Evolutionary conservation across 805 yeast species (phyloP).

Genomic region (Ogataea haglerorum): DNA sequence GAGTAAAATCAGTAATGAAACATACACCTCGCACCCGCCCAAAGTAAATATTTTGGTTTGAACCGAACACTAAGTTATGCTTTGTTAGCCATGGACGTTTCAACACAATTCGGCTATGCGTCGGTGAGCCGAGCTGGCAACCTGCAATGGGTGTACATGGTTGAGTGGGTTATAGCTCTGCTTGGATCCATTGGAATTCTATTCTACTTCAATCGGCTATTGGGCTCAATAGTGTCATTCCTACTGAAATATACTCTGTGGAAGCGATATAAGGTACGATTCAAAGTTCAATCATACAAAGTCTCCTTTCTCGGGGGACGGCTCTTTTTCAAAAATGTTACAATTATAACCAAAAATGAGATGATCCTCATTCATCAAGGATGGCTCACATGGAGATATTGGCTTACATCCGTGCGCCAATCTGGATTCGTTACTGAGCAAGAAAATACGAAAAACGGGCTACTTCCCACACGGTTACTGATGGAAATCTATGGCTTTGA

Average conservation of each 20-base stretch:
- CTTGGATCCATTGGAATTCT: slow-evolving; percentile 59
- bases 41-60: slow-evolving; percentile 4
- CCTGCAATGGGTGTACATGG: slow-evolving; percentile 69
- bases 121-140: slow-evolving; percentile 28
- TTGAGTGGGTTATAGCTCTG: slow-evolving; percentile 74
- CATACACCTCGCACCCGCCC: slow-evolving; percentile 2
- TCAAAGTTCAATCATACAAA: slow-evolving; percentile 71
- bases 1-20: not conserved
- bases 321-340: slow-evolving; percentile 69
- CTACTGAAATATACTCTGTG: slow-evolving; percentile 56
- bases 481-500: slow-evolving; percentile 75
- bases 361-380: slow-evolving; percentile 70
- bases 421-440: slow-evolving; percentile 32
- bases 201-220: slow-evolving; percentile 71
- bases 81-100: slow-evolving; percentile 21
- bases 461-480: slow-evolving; percentile 53
- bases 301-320: slow-evolving; percentile 82
- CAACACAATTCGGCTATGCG: slow-evolving; percentile 25
- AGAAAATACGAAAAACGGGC: slow-evolving; percentile 36
- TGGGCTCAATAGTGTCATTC: slow-evolving; percentile 58
- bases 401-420: slow-evolving; percentile 55
- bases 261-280: slow-evolving; percentile 53
- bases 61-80: not conserved
- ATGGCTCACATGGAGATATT: slow-evolving; percentile 85
- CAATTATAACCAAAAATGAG: slow-evolving; percentile 69